These are phyloP conservation scores for Geranium incanum DNA, from an alignment of 441 rosid genomes.

Conservation along the genomic window DNA sequence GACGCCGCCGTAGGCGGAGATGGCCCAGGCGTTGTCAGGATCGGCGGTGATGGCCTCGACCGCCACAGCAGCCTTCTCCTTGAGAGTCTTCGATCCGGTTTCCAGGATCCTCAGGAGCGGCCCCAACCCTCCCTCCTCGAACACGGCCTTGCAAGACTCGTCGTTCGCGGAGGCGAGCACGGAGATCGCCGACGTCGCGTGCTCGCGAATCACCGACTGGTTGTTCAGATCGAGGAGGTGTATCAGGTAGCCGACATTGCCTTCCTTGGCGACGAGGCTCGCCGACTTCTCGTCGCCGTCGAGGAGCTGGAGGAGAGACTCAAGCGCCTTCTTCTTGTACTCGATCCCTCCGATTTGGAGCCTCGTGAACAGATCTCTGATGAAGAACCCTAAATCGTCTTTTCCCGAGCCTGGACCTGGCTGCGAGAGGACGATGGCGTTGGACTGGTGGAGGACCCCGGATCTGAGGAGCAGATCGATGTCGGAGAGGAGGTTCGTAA, in stretches of 20 bases:
- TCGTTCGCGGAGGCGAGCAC: constrained; percentile 43
- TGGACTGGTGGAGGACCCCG: constrained; percentile 61
- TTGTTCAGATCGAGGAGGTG: constrained; percentile 46
- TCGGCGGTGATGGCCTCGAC: constrained; percentile 66
- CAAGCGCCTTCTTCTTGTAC: constrained; percentile 65
- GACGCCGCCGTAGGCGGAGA: constrained; percentile 62
- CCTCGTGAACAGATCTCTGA: constrained; percentile 64
- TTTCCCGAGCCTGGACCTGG: constrained; percentile 46
- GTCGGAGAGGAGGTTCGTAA: constrained; percentile 49
- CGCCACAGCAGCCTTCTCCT: constrained; percentile 53
- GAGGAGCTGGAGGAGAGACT: constrained; percentile 57
- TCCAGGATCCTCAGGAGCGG: constrained; percentile 57
- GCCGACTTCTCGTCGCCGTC: constrained; percentile 47
- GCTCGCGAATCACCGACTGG: constrained; percentile 51
- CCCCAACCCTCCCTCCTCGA: constrained; percentile 65
- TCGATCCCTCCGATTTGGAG: constrained; percentile 67
- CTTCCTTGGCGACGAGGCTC: constrained; percentile 51
- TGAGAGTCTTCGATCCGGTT: constrained; percentile 45
- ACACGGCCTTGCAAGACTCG: constrained; percentile 52
- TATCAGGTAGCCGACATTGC: constrained; percentile 51
- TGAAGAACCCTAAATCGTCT: constrained; percentile 48
- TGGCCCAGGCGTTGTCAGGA: constrained; percentile 60
- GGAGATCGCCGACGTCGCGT: constrained; percentile 52
- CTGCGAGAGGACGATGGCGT: constrained; percentile 60
- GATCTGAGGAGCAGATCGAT: constrained; percentile 69